Conservation (phyloP, 192 early-diverging fungal genomes). For the Backusella westeae region DNA sequence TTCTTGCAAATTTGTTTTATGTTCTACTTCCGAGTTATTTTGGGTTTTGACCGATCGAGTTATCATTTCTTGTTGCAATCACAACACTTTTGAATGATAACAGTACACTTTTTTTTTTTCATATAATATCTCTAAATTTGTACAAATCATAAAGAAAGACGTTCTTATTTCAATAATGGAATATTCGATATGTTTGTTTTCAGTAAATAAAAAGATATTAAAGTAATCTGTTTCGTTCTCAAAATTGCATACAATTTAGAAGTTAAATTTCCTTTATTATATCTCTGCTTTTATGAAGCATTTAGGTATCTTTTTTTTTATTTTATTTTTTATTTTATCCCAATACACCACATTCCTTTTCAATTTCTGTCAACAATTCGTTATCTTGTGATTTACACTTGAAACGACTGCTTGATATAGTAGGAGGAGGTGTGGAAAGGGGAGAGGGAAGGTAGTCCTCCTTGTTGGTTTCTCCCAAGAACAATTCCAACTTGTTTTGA, state of each 20-base stretch:
- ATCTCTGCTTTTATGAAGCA: background rate
- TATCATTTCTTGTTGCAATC: background rate
- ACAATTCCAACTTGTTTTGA: background rate
- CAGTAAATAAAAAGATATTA: background rate
- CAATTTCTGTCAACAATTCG: conserved; percentile 9
- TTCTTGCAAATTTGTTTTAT: too few species aligned
- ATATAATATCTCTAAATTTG: background rate
- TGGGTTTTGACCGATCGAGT: background rate
- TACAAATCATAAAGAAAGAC: background rate
- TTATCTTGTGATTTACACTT: conserved; percentile 3
- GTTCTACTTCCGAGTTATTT: background rate
- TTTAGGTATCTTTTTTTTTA: background rate
- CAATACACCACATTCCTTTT: conserved; percentile 14
- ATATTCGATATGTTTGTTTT: background rate
- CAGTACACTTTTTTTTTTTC: background rate
- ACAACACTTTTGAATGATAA: background rate
- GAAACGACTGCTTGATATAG: background rate
- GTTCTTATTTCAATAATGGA: background rate
- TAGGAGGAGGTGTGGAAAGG: background rate
- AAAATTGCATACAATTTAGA: too few species aligned
- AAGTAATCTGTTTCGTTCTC: too few species aligned
- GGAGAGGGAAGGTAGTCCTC: background rate
- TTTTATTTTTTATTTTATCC: background rate
- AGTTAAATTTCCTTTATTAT: background rate
- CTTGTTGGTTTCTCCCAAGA: background rate